phyloP scores from a whole-genome alignment of 148 eudicot genomes.

The Fagopyrum homotropicum region DNA sequence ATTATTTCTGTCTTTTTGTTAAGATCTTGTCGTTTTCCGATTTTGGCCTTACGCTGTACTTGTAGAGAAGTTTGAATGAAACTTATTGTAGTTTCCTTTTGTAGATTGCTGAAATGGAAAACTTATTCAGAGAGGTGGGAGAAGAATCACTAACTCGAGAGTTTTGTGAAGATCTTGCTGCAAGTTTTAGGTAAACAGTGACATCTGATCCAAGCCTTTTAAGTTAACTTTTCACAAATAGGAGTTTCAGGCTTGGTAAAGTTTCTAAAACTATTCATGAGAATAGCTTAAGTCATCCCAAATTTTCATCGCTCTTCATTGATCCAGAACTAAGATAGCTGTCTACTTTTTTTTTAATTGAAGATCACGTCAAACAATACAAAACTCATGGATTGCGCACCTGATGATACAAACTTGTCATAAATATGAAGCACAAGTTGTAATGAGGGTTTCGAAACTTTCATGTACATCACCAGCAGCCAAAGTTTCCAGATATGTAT shows the following conservation, averaged over 20 bases:
- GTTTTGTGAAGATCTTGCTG: constrained; percentile 67
- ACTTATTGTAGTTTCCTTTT: neutral
- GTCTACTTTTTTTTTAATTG: neutral
- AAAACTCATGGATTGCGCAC: neutral
- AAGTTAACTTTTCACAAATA: neutral
- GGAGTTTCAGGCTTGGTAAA: neutral
- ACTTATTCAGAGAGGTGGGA: constrained; percentile 45
- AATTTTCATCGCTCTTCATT: neutral
- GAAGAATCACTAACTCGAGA: constrained; percentile 40
- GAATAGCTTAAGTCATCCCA: neutral
- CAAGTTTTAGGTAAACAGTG: constrained; percentile 53
- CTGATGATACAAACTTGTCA: neutral
- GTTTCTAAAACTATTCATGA: neutral
- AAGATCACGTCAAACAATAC: neutral
- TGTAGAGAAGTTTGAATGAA: neutral
- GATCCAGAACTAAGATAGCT: neutral
- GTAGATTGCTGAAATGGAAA: constrained; percentile 66
- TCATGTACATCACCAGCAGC: neutral
- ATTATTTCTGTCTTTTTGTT: neutral
- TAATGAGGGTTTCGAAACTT: neutral
- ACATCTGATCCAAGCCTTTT: neutral
- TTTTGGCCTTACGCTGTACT: neutral
- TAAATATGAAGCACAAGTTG: neutral
- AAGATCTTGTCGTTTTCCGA: neutral
- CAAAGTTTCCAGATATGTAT: neutral